phyloP scores from a whole-genome alignment of 768 basidiomycete genomes.

The Psilocybe cubensis region DNA sequence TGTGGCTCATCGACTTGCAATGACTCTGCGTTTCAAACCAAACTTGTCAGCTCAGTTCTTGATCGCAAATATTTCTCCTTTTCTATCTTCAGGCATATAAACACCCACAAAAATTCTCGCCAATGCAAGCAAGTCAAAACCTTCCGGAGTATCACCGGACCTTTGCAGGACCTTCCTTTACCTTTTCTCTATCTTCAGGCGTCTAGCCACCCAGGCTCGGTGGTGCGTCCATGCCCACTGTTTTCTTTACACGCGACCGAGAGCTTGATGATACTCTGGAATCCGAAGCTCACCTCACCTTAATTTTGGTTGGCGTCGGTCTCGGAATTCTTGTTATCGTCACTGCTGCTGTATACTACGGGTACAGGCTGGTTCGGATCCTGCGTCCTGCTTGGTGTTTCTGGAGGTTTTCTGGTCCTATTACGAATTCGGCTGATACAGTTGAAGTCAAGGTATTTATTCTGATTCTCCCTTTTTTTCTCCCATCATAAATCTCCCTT shows the following conservation, averaged over 20 bases:
- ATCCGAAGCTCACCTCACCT: slow-evolving; percentile 22
- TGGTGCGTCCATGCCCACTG: slow-evolving; percentile 17
- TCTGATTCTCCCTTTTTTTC: not conserved
- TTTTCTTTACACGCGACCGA: slow-evolving; percentile 18
- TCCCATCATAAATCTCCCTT: not conserved
- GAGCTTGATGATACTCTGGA: slow-evolving; percentile 24
- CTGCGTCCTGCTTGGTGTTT: not conserved
- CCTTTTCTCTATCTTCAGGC: not conserved
- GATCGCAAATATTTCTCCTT: not conserved
- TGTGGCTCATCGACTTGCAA: not conserved
- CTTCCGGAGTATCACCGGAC: not conserved
- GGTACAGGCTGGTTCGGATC: slow-evolving; percentile 10
- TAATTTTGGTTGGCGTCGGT: slow-evolving; percentile 21
- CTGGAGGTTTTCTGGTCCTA: not conserved
- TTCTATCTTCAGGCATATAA: not conserved
- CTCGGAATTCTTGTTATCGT: slow-evolving; percentile 18
- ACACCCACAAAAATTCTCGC: not conserved
- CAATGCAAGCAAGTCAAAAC: not conserved
- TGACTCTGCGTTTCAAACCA: not conserved
- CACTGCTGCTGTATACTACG: slow-evolving; percentile 16
- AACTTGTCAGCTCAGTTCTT: not conserved
- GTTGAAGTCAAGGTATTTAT: not conserved
- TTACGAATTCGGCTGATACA: slow-evolving; percentile 5
- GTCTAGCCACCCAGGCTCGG: not conserved
- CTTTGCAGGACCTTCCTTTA: not conserved